phyloP scores from a whole-genome alignment of 2,329 filamentous ascomycete genomes.

The Emmonsiellopsis sp. region DNA sequence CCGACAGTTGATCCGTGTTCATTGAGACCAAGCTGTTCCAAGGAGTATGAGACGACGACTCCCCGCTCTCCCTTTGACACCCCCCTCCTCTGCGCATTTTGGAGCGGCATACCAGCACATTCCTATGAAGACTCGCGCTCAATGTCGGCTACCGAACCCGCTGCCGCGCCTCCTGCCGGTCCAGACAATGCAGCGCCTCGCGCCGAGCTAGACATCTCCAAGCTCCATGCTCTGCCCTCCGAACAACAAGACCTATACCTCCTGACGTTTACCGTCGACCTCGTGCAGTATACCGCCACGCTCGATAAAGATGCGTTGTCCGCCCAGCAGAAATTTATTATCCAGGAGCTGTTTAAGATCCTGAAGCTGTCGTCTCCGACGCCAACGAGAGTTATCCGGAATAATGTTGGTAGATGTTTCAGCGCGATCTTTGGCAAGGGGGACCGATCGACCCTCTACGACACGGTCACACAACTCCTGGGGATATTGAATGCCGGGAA shows the following conservation, averaged over 20 bases:
- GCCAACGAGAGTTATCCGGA: conserved; percentile 80
- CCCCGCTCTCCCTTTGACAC: neutral
- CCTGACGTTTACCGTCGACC: conserved; percentile 74
- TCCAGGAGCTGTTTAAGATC: conserved; percentile 90
- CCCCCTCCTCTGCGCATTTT: neutral
- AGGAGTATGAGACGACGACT: neutral
- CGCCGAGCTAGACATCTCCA: conserved; percentile 73
- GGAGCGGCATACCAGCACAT: neutral
- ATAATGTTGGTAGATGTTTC: conserved; percentile 78
- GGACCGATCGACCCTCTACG: conserved; percentile 84
- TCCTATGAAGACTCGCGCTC: conserved; percentile 8
- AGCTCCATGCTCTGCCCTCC: conserved; percentile 78
- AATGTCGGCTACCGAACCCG: conserved; percentile 32
- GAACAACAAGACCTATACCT: conserved; percentile 96
- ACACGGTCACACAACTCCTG: conserved; percentile 84
- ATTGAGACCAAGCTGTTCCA: neutral
- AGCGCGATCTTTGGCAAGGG: conserved; percentile 74
- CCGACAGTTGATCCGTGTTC: neutral
- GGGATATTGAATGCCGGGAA: conserved; percentile 65
- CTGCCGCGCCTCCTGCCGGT: conserved; percentile 24
- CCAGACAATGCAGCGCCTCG: conserved; percentile 26
- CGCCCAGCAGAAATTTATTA: conserved; percentile 81
- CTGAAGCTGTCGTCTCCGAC: conserved; percentile 72
- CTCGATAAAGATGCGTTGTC: conserved; percentile 73
- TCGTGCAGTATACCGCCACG: conserved; percentile 67